Base-by-base conservation (phyloP, 495 filamentous ascomycete genomes). In the Lophiotrema nucula region DNA sequence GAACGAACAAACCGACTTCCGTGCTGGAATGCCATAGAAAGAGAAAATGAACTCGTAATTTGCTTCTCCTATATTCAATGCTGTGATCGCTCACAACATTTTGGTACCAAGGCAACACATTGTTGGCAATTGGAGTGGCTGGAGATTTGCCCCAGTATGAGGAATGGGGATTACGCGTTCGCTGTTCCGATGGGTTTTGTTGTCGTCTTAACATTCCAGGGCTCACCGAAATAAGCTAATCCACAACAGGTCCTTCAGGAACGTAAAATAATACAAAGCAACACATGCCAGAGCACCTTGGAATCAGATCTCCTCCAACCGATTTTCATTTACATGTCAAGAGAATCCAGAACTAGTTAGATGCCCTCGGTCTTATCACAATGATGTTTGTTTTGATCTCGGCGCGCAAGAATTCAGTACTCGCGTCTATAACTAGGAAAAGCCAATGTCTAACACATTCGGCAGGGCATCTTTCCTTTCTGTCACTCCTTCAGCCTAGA, bases 341-440 rank as follows among this genome's bases (percentile, higher is more conserved):
- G 31, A 8, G 31, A 8, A 35, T 35, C 10, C 13, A 43, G 10
- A 8, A 16, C 39, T n/a, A 43, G 19, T 43, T 16, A 21, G 39
- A n/a, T n/a, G n/a, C n/a, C n/a, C n/a, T 21, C 39, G 6, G 19
- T 43, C 39, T 43, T 13, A 6, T 43, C 39, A 21, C 18, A 8
- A 6, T 43, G 39, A 8, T 43, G 28, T 28, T 57, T 49, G 44
- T 42, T 48, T 57, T 57, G 44, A 47, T 57, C 10, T 26, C 45
- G 25, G 19, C 6, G 10, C 39, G 8, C 10, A 48, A 48, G 24
- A 54, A 45, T 48, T 39, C 53, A 2, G 18, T 38, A 26, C 8
- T 16, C 3, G 37, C 22, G 24, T 28, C 31, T 57, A 57, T 57
- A 57, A 43, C 54, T 49, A 49, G 2, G 35, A 37, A 28, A 35